Evolutionary conservation across 1,139 yeast species (phyloP), one percentile per base, ranked within the genome.

Genomic region (Yarrowia galli): DNA sequence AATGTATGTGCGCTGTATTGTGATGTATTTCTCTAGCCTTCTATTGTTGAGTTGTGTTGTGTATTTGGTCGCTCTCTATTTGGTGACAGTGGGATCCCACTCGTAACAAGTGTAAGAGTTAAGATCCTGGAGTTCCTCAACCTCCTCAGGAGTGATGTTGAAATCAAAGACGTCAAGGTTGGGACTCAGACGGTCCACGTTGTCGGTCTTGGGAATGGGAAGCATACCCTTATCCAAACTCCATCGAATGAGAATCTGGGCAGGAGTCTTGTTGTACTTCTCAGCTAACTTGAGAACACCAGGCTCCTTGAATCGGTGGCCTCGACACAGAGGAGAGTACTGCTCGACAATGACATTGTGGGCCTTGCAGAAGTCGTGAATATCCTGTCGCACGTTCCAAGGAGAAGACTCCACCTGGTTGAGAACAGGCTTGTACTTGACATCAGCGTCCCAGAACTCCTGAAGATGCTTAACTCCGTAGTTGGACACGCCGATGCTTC

Each of bases 121-220:
- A 70, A 77, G 40, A 73, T 79, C 70, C 72, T 81, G 72, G 38
- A 79, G 71, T 6, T 23, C 56, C 58, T 74, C 70, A 60, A 76
- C 69, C 68, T 80, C 83, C 45, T 77, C 78, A 9, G 71, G 69
- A 16, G 82, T 78, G 66, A 89, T 77, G 67, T 83, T 85, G 73
- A 88, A 86, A 63, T 79, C 81, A 71, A 77, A 80, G 9, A 85
- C 84, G 32, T 80, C 78, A 45, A 85, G 72, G 74, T 81, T 80
- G 74, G 82, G 74, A 70, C 81, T 71, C 74, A 88, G 71, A 76
- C 96, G 81, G 22, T 78, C 78, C 10, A 81, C 76, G 8, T 85
- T 85, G 61, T 82, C 84, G 1, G 93, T 84, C 77, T 90, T 91
- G 22, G 90, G 96, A 71, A 91, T 81, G 20, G 91, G 92, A 65